Evolutionary conservation across 805 yeast species (phyloP).

Genomic region (Candida corydali): DNA sequence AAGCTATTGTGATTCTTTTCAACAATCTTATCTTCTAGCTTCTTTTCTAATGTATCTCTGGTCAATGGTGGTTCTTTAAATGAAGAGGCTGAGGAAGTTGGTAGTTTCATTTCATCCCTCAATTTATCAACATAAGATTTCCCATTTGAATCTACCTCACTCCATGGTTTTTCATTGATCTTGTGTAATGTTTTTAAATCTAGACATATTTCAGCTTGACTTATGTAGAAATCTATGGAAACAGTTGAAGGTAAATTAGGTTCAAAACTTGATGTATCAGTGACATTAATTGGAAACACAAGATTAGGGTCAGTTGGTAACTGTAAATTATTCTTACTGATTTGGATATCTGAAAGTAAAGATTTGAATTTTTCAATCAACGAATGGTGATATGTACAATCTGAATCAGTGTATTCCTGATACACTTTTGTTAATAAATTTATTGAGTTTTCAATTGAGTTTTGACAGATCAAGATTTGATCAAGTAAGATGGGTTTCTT

Average conservation of each 20-base stretch:
- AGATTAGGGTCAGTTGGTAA: conserved; percentile 47
- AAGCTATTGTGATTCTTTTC: conserved; percentile 3
- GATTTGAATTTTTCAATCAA: conserved; percentile 22
- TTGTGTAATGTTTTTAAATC: conserved; percentile 51
- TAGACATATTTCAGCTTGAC: conserved; percentile 59
- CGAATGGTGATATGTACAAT: conserved; percentile 8
- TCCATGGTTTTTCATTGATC: conserved; percentile 62
- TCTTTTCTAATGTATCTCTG: conserved; percentile 19
- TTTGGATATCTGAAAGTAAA: conserved; percentile 22
- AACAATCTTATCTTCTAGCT: conserved; percentile 10
- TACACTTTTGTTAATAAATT: conserved; percentile 16
- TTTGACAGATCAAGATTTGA: conserved; percentile 46
- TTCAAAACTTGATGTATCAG: conserved; percentile 32
- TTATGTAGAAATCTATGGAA: conserved; percentile 54
- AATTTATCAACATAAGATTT: conserved; percentile 56
- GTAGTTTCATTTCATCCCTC: conserved; percentile 48
- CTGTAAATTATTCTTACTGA: conserved; percentile 32
- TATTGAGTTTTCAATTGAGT: conserved; percentile 34
- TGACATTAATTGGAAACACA: conserved; percentile 54
- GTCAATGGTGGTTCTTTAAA: conserved; percentile 21
- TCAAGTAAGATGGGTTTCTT: conserved; percentile 33
- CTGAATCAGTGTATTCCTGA: conserved; percentile 6
- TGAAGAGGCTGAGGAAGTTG: conserved; percentile 10
- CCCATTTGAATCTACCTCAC: conserved; percentile 42
- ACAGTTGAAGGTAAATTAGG: conserved; percentile 45